Evolutionary conservation across 352 stramenopile genomes (phyloP), one percentile per base, ranked within the genome.

Genomic region (Saprolegnia parasitica): DNA sequence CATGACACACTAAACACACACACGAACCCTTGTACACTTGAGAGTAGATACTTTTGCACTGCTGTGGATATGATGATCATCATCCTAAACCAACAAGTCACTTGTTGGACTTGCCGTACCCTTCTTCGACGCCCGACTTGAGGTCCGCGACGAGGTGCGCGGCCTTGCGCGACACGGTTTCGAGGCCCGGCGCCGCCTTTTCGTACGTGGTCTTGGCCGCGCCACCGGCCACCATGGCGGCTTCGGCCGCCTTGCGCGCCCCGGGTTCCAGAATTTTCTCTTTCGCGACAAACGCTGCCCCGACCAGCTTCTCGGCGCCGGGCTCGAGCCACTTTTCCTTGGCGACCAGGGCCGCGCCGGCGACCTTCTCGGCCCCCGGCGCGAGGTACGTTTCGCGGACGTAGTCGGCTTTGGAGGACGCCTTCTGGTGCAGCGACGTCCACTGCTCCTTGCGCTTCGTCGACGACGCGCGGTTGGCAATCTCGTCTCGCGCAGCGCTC

Each of bases 361-460:
- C 63, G 1, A 70, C 46, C 50, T 70, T 70, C 61, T 70, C 63
- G 13, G 62, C 62, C 18, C 62, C 62, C n/a, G 62, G 63, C 18
- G 52, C 52, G 3, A 60, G 35, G n/a, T 42, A 60, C 11, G 11
- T 60, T 60, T 60, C 52, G 35, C 52, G 52, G 13, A 60, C 52
- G 52, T 60, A 60, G 35, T 60, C 52, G 52, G 52, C 52, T n/a
- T 49, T 49, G 42, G 42, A 49, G 3, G 42, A 49, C 42, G 42
- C 42, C 52, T 60, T 60, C 11, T 35, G 24, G 11, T 35, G 35
- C 35, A 60, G 52, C 24, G 52, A 4, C 3, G 1, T n/a, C 52
- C 52, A 60, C 35, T 60, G 52, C 35, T 60, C 52, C 52, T 60
- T 60, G 24, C 52, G 52, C 35, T 60, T 60, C 3, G 52, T n/a